Conservation (phyloP, 257 asterid species). For the Paulownia fortunei region DNA sequence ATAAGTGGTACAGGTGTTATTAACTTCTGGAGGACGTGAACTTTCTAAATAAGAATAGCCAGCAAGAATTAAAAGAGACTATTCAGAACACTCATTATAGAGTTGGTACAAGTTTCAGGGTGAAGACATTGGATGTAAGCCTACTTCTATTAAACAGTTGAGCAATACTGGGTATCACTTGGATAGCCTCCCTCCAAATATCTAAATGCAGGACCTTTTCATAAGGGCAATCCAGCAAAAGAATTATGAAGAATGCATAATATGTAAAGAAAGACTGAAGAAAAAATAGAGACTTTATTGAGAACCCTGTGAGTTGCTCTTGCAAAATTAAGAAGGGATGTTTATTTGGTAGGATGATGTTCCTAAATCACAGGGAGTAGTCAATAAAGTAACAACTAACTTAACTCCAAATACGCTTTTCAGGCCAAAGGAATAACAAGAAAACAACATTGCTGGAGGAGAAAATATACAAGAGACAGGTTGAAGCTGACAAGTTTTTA, state of each 20-base stretch:
- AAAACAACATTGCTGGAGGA: background rate
- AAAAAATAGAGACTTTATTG: background rate
- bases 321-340: background rate
- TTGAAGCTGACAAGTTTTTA: background rate
- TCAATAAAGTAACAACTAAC: background rate
- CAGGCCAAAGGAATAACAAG: background rate
- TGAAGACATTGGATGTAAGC: background rate
- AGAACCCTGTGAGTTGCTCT: background rate
- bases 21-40: slow-evolving; percentile 20
- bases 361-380: background rate
- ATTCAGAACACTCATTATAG: background rate
- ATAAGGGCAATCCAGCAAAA: background rate
- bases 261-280: background rate
- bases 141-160: background rate
- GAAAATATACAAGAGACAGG: background rate
- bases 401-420: background rate
- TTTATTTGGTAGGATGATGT: background rate
- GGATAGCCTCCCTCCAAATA: background rate
- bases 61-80: background rate
- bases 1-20: background rate
- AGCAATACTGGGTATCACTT: background rate
- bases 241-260: background rate
- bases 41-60: background rate
- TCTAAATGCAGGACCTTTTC: slow-evolving; percentile 11
- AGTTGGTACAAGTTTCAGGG: background rate